Base-by-base conservation (phyloP, 139 green algal species). In the Chlamydomonas sphaeroides region DNA sequence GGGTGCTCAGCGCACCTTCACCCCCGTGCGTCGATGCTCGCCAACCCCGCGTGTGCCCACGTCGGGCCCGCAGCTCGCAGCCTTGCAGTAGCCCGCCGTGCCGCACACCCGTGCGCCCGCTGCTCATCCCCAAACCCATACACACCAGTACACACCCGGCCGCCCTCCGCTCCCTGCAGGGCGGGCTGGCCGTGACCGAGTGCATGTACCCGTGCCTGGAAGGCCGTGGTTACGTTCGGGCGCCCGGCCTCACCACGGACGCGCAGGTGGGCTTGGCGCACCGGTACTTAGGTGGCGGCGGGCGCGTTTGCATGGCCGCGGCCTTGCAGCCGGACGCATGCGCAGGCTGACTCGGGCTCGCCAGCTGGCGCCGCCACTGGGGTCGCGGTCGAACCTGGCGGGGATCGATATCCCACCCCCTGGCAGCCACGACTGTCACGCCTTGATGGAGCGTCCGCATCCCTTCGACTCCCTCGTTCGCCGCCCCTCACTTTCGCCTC, bases 191-290 rank as follows among this genome's bases (percentile, higher is more conserved):
- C 5, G n/a, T 84, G 5, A 53, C 78, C 17, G 78, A 84, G 67
- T 78, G 67, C 67, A 20, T n/a, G 0, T 69, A 61, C 66, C 39
- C 71, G 5, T 6, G 17, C 18, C 39, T 53, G 0, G 67, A 77
- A 1, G 53, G 53, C 38, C 67, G 78, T 11, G 78, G 78, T 5
- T 84, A 84, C 30, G 67, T 84, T 2, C 35, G 78, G 17, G 71
- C 71, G 3, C 84, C 84, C 8, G 77, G 77, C 28, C 2, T 81
- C 8, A 33, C 26, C 11, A 88, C 39, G 5, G 66, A 74, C 41
- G 75, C 48, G 30, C 77, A 88, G 80, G 66, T 65, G 2, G 38
- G 48, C 30, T n/a, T n/a, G n/a, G n/a, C n/a, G n/a, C n/a, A n/a
- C n/a, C n/a, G n/a, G n/a, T n/a, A n/a, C n/a, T n/a, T n/a, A n/a